Evolutionary conservation across 495 filamentous ascomycete genomes (phyloP).

Genomic region (Tuber magnatum): DNA sequence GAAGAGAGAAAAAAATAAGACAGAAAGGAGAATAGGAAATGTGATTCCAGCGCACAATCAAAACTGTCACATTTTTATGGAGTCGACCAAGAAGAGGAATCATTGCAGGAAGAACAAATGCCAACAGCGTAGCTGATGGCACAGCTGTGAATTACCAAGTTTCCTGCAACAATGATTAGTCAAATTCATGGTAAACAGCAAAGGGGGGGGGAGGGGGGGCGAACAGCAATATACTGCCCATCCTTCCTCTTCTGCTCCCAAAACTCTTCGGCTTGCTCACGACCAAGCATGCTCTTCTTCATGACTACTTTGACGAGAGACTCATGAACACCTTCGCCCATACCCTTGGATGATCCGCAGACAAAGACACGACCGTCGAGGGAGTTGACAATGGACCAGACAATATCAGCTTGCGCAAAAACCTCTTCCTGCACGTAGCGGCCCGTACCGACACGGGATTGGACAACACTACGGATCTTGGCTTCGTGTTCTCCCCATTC

Average conservation of each 20-base stretch:
- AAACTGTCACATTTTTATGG: neutral
- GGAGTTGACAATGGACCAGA: conserved; percentile 93
- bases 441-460: conserved; percentile 69
- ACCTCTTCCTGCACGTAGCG: conserved; percentile 87
- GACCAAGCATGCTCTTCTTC: conserved; percentile 66
- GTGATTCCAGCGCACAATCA: neutral
- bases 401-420: conserved; percentile 76
- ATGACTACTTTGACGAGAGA: conserved; percentile 74
- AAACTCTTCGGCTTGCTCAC: conserved; percentile 65
- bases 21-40: neutral
- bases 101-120: neutral
- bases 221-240: conserved; percentile 73
- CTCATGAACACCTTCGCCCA: conserved; percentile 92
- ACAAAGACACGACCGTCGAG: conserved; percentile 92
- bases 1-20: neutral
- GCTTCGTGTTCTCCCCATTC: conserved; percentile 93
- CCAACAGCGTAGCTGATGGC: neutral
- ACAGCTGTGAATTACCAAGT: neutral
- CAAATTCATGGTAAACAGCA: neutral
- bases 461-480: conserved; percentile 87
- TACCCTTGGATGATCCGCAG: conserved; percentile 86
- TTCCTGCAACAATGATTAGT: neutral
- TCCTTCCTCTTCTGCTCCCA: conserved; percentile 76
- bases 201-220: neutral
- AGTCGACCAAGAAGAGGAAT: neutral